phyloP scores from a whole-genome alignment of 352 stramenopile species.

The Globisporangium nunn region DNA sequence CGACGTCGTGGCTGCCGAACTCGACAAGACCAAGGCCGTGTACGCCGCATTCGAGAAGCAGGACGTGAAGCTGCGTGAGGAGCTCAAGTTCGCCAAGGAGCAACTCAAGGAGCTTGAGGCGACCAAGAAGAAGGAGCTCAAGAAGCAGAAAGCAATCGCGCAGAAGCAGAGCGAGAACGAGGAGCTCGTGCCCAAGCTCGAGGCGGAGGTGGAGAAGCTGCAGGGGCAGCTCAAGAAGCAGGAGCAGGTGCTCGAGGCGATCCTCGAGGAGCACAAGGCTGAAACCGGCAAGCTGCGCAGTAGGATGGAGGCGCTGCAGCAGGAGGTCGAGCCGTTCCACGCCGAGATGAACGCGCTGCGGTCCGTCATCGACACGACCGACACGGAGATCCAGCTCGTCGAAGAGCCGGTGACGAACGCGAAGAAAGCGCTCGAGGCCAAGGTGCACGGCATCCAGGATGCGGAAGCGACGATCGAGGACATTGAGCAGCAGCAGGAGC shows the following conservation, averaged over 20 bases:
- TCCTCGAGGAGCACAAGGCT: slow-evolving; percentile 70
- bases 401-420: slow-evolving; percentile 64
- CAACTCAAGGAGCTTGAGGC: slow-evolving; percentile 89
- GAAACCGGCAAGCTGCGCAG: slow-evolving; percentile 63
- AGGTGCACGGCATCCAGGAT: slow-evolving; percentile 44
- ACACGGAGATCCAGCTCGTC: slow-evolving; percentile 76
- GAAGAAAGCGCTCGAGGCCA: slow-evolving; percentile 75
- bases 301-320: slow-evolving; percentile 70
- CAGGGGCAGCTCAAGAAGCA: slow-evolving; percentile 69
- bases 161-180: slow-evolving; percentile 84
- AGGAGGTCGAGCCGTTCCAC: slow-evolving; percentile 75
- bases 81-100: slow-evolving; percentile 95
- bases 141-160: slow-evolving; percentile 86
- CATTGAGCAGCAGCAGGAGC: slow-evolving; percentile 48
- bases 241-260: slow-evolving; percentile 86
- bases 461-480: slow-evolving; percentile 50
- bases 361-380: slow-evolving; percentile 71
- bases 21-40: slow-evolving; percentile 89
- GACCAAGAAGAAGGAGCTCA: slow-evolving; percentile 86
- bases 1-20: slow-evolving; percentile 69
- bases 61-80: slow-evolving; percentile 97
- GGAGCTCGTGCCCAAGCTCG: slow-evolving; percentile 83
- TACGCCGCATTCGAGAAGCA: slow-evolving; percentile 95
- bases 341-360: slow-evolving; percentile 62
- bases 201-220: slow-evolving; percentile 71